Evolutionary conservation across 305 asterid genomes (phyloP), one percentile per base, ranked within the genome.

Genomic region (Galium porrigens): DNA sequence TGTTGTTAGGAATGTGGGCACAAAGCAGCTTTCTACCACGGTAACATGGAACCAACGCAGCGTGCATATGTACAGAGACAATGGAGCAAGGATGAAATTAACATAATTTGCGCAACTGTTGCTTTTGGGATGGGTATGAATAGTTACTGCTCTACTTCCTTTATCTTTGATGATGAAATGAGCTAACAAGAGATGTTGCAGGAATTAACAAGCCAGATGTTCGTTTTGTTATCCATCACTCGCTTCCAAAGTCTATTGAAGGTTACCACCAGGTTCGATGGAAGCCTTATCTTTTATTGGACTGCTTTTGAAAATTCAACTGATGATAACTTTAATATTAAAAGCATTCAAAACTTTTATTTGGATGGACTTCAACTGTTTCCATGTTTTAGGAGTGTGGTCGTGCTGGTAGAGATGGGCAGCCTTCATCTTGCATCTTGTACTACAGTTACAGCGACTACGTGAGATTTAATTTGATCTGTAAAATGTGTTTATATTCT

Each of bases 351-450:
- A 22, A 59, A 48, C 41, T 58, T 48, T 33, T 64, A 30, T 33
- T 46, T 22, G 20, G 30, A 54, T 3, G 15, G 69, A 12, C 36
- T 60, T 60, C 52, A 30, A 30, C 52, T 57, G 48, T 61, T 61
- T 66, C 22, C 73, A 68, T 69, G 65, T 9, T 80, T 79, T 78
- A 92, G 99, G 99, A 92, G 82, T 92, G 99, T 79, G 99, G 99
- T 64, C 99, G 99, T 80, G 99, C 99, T 74, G 99, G 99, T 79
- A 86, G 99, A 78, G 97, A 92, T 78, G 96, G 99, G 42, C 94
- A 66, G 72, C 85, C 86, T 83, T 79, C 99, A 65, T 85, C 99
- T 64, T 92, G 99, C 69, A 81, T 89, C 55, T 80, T 92, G 75
- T 92, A 87, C 79, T 92, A 92, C 87, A 89, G 84, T 72, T 92